A percentile compares a stretch with the other conserved stretches of the same genome.
Conservation (phyloP, 2,329 filamentous ascomycete species). For the Paracoccidioides lutzii region DNA sequence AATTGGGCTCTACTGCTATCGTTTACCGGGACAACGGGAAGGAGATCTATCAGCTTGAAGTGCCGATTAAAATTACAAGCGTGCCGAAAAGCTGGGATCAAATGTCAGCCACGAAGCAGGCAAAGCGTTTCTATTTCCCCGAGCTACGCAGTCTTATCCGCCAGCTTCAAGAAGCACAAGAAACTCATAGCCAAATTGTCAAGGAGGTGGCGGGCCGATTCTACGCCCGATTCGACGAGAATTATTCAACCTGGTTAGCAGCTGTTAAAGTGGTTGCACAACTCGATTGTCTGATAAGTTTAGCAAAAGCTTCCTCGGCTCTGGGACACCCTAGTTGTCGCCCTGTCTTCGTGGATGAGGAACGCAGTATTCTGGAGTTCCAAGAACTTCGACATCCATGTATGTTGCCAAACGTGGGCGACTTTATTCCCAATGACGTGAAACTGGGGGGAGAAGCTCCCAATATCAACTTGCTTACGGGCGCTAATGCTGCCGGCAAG, state of each 20-base stretch:
- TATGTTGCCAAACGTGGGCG: conserved; percentile 74
- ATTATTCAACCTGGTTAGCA: conserved; percentile 74
- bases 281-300: conserved; percentile 84
- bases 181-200: conserved; percentile 81
- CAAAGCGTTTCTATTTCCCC: conserved; percentile 88
- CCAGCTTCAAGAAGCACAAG: conserved; percentile 82
- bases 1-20: conserved; percentile 60
- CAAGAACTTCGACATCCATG: conserved; percentile 88
- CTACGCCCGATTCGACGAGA: conserved; percentile 73
- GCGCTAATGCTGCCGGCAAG: conserved; percentile 94
- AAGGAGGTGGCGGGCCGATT: conserved; percentile 76
- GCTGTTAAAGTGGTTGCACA: conserved; percentile 85
- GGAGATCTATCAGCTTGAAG: conserved; percentile 91
- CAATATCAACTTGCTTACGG: conserved; percentile 84
- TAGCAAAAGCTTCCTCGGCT: conserved; percentile 75
- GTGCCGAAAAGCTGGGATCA: conserved; percentile 83
- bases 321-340: conserved; percentile 80
- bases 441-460: conserved; percentile 65
- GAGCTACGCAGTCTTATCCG: conserved; percentile 73
- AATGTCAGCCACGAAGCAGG: conserved; percentile 83
- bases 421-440: conserved; percentile 95
- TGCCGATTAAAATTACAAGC: conserved; percentile 67
- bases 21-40: conserved; percentile 81
- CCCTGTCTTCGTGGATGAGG: conserved; percentile 72
- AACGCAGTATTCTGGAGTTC: conserved; percentile 82